Evolutionary conservation across 1,284 basidiomycete species (phyloP).

Genomic region (Cutaneotrichosporon arboriforme): DNA sequence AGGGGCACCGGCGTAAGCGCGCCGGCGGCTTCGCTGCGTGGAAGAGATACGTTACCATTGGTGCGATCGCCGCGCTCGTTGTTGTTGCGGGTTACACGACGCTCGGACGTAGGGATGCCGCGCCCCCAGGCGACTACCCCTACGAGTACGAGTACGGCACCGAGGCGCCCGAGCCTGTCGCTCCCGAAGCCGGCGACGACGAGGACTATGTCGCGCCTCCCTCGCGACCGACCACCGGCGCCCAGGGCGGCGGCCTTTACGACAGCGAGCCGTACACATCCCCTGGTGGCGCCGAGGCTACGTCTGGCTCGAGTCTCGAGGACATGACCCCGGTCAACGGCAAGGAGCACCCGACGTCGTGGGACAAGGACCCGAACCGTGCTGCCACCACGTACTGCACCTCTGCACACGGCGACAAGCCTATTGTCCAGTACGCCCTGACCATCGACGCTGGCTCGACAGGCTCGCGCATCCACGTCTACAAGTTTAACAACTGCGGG

Average conservation of each 20-base stretch:
- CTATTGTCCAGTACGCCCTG: conserved; percentile 82
- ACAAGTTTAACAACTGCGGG: conserved; percentile 92
- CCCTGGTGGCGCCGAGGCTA: neutral
- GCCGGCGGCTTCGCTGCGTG: conserved; percentile 33
- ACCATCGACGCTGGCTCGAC: conserved; percentile 99
- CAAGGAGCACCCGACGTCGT: conserved; percentile 30
- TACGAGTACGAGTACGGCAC: conserved; percentile 1
- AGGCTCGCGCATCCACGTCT: conserved; percentile 93
- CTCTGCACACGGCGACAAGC: conserved; percentile 48
- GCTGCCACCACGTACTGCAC: conserved; percentile 55
- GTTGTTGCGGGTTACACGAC: conserved; percentile 1
- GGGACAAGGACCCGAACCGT: conserved; percentile 45
- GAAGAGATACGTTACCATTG: conserved; percentile 38
- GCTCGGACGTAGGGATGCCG: neutral
- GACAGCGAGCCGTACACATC: conserved; percentile 21
- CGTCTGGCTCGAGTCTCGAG: neutral
- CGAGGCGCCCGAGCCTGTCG: conserved; percentile 11
- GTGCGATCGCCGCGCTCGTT: neutral
- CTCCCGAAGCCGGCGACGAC: conserved; percentile 14
- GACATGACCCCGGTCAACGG: conserved; percentile 6
- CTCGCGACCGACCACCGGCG: conserved; percentile 4
- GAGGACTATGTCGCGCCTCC: conserved; percentile 38
- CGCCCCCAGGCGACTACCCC: no score
- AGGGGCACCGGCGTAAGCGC: conserved; percentile 25
- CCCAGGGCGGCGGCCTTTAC: conserved; percentile 35